Evolutionary conservation across 441 rosid genomes (phyloP), one percentile per base, ranked within the genome.

Genomic region (Kokia cookei): DNA sequence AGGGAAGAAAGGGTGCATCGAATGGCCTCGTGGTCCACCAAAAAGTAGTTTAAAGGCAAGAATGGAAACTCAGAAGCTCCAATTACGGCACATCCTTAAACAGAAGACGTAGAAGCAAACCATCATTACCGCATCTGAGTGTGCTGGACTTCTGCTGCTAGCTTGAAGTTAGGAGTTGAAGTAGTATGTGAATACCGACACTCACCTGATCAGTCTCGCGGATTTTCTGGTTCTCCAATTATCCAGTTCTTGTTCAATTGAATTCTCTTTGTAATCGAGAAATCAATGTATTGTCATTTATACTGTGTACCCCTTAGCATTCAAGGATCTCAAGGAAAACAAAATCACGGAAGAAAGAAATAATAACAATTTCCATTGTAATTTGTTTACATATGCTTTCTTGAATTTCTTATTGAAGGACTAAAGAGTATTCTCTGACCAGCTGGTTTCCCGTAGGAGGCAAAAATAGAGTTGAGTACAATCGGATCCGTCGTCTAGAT

Each of bases 1-100:
- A 69, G 98, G 97, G 63, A 90, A 87, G 93, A 93, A 93, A 78
- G 98, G 99, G 43, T 93, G 97, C 89, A 93, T 95, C 19, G 98
- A 95, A 64, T 95, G 98, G 98, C 93, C 95, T n/a, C 89, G 97
- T 8, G 92, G 89, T 10, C 80, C 85, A 13, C 97, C 92, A 77
- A 95, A 89, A 87, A 75, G 80, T 76, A 91, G 97, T 69, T 78
- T 93, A 88, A 95, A 93, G 87, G 89, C 97, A 17, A 85, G 97
- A 78, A 86, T 89, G 82, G 97, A 90, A 81, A 91, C 89, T 76
- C 96, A 89, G 80, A 93, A 92, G 78, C 83, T 91, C 72, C 98
- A 95, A 81, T 43, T 95, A 77, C 86, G 89, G 69, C 99, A 93
- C 66, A 97, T 95, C 45, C 95, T 95, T 60, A 89, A 90, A 74